A percentile compares a stretch with the other conserved stretches of the same genome.
Conservation (phyloP, 73 alveolate genomes). For the Blepharisma japonicum region DNA sequence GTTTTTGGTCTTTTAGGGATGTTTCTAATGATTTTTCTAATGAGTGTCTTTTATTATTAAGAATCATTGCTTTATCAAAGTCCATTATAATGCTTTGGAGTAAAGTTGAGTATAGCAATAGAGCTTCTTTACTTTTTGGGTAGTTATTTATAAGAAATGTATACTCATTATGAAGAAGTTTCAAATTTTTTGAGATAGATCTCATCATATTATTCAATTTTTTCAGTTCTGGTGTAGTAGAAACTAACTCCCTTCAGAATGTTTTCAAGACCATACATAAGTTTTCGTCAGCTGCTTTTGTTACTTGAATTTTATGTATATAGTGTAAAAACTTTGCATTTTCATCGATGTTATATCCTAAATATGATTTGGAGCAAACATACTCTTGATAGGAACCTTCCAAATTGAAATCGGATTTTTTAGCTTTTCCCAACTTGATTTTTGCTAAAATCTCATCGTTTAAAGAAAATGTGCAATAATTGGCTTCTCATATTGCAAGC, state of each 20-base stretch:
- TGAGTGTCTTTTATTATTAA: not conserved
- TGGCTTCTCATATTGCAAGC: not conserved
- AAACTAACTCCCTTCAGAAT: not conserved
- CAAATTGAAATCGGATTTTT: not conserved
- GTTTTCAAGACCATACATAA: not conserved
- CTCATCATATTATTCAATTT: not conserved
- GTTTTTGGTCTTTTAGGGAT: not conserved
- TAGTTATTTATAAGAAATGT: not conserved
- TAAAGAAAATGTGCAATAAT: not conserved
- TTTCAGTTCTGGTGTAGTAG: not conserved
- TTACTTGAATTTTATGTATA: not conserved
- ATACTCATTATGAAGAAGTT: not conserved
- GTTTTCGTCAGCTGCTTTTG: not conserved
- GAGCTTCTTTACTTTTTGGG: not conserved
- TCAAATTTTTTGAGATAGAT: not conserved
- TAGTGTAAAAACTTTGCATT: not conserved
- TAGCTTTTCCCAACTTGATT: conserved; percentile 20
- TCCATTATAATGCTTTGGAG: not conserved
- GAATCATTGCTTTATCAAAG: not conserved
- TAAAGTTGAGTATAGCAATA: not conserved
- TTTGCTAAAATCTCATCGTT: conserved; percentile 1
- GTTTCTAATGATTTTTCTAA: not conserved
- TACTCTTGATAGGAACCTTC: not conserved
- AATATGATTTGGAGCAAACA: not conserved
- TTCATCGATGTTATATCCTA: not conserved